phyloP scores from a whole-genome alignment of 2,329 filamentous ascomycete species.

The Trichophyton verrucosum region DNA sequence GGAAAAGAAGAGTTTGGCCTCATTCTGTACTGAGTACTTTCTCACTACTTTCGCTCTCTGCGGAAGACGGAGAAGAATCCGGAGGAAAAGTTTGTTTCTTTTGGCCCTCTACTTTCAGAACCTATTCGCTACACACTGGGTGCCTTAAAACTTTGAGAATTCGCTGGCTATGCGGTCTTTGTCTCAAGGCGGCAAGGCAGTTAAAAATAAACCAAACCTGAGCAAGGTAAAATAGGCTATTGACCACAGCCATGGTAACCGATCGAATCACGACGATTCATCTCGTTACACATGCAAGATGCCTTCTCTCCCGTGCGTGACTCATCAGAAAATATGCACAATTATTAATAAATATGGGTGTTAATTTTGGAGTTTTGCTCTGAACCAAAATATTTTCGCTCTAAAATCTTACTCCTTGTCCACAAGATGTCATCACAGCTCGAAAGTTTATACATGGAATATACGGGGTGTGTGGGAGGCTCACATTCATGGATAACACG shows the following conservation, averaged over 20 bases:
- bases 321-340: conserved; percentile 5
- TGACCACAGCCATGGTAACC: background rate
- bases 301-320: conserved; percentile 1
- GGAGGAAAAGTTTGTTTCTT: background rate
- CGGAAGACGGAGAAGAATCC: background rate
- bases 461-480: background rate
- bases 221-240: conserved; percentile 1
- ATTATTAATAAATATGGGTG: conserved; percentile 3
- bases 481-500: background rate
- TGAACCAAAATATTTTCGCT: background rate
- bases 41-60: background rate
- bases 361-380: background rate
- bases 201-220: conserved; percentile 3
- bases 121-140: conserved; percentile 13
- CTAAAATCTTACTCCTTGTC: background rate
- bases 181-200: conserved; percentile 4
- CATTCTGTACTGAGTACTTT: background rate
- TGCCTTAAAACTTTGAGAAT: background rate
- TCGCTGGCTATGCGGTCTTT: background rate
- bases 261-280: background rate
- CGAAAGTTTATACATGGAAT: background rate
- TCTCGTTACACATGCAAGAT: conserved; percentile 1
- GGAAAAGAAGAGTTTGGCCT: background rate
- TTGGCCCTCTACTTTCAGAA: background rate
- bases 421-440: background rate